A percentile compares a stretch with the other conserved stretches of the same genome.
Evolutionary conservation across 345 rosid species (phyloP).

Genomic region (Noccaea caerulescens): DNA sequence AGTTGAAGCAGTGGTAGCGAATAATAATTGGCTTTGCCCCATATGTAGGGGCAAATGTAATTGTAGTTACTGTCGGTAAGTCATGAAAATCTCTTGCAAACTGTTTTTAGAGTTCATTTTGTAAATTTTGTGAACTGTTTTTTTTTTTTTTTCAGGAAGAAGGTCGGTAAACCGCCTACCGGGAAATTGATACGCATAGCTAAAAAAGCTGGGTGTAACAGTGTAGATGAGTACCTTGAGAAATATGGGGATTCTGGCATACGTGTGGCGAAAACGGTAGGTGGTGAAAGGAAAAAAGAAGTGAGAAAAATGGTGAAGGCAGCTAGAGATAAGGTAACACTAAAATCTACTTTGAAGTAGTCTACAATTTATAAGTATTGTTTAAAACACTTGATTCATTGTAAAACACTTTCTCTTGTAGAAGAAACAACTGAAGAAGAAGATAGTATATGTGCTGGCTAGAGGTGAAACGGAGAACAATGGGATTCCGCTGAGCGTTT

Average conservation of each 20-base stretch:
- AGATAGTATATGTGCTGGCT: too few relatives aligned
- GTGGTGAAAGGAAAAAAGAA: not conserved
- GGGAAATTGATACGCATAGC: not conserved
- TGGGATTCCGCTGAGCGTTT: too few relatives aligned
- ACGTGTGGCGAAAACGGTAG: not conserved
- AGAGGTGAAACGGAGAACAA: too few relatives aligned
- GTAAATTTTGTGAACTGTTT: not conserved
- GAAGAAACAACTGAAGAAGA: too few relatives aligned
- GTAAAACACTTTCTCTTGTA: too few relatives aligned
- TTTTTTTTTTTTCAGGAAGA: not conserved
- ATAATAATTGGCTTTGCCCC: slow-evolving; percentile 73
- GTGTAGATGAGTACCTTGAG: not conserved
- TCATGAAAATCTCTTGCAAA: not conserved
- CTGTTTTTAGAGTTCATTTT: not conserved
- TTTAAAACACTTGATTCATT: too few relatives aligned
- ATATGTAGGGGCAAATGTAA: slow-evolving; percentile 83
- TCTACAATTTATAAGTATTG: too few relatives aligned
- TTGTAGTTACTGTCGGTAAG: slow-evolving; percentile 82
- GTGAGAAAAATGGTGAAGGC: too few relatives aligned
- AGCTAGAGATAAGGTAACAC: too few relatives aligned
- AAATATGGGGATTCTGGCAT: not conserved
- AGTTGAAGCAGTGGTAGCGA: slow-evolving; percentile 54
- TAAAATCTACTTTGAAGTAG: too few relatives aligned
- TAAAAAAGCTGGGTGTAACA: not conserved
- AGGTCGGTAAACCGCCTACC: not conserved